Conservation (phyloP, 2,329 filamentous ascomycete species). For the Phyllosticta citriasiana region DNA sequence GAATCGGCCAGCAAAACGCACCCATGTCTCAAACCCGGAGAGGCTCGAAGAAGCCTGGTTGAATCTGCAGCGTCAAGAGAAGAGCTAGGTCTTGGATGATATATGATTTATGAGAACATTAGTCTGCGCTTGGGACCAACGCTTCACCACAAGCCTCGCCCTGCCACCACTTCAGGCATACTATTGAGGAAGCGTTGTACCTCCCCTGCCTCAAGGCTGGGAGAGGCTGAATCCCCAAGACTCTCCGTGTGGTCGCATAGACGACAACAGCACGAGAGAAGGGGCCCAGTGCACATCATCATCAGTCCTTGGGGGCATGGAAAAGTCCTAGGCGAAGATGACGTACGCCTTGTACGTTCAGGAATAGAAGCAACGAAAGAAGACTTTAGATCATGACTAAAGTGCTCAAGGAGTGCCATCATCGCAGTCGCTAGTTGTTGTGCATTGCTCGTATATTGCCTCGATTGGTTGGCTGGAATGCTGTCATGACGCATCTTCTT, state of each 20-base stretch:
- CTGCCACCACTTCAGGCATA: neutral
- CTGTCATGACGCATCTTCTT: neutral
- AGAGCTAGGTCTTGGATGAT: neutral
- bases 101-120: constrained; percentile 1
- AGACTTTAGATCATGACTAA: neutral
- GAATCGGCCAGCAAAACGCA: constrained; percentile 22
- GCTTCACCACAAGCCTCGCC: neutral
- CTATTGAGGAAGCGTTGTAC: neutral
- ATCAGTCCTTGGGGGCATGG: neutral
- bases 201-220: neutral
- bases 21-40: constrained; percentile 15
- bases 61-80: neutral
- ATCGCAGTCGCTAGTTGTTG: neutral
- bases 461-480: neutral
- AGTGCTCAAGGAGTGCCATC: neutral
- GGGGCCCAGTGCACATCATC: neutral
- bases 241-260: neutral
- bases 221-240: neutral
- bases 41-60: constrained; percentile 24
- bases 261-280: neutral
- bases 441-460: neutral
- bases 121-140: neutral
- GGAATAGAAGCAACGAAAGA: neutral
- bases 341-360: neutral
- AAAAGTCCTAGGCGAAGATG: neutral